Evolutionary conservation across 2,329 filamentous ascomycete species (phyloP), one percentile per base, ranked within the genome.

Genomic region (Calonectria honghensis): DNA sequence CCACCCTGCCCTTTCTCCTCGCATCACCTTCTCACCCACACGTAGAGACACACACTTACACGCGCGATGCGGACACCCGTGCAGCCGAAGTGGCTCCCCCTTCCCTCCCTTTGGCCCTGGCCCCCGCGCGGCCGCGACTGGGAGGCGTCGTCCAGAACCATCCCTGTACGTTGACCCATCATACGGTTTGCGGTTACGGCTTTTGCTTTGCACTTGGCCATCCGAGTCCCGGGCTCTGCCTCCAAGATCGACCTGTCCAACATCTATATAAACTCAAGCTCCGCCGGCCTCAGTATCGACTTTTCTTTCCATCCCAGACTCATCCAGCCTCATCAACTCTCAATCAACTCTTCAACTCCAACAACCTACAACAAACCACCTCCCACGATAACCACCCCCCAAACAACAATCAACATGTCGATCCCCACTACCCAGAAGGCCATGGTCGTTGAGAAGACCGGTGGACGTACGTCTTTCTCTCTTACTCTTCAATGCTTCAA

Each of bases 351-450:
- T 77, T 77, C 68, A 70, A 45, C 68, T 70, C 67, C 75, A 78
- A 75, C 72, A 68, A 61, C 76, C 74, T 77, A 80, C 76, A 64
- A 73, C 57, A 70, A 80, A 75, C 78, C 73, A 59, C 75, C 64
- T 41, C 52, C 61, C 73, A 75, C 73, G 73, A 73, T 68, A 79
- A 80, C 68, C 73, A 54, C 74, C 64, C 45, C 52, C 66, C 74
- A 78, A 73, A 73, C 70, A 79, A 80, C 66, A 73, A 84, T 85
- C 84, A 77, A 82, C 66, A 72, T 79, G 64, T 70, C 91, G 71
- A 91, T 98, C 82, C 96, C 96, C 73, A 91, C 90, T 66, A 93
- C 93, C 86, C 96, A 98, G 89, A 97, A 94, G 95, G 96, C 96
- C 67, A 94, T 97, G 87, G 95, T 98, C 80, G 90, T 97, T 81